Percentiles rank a stretch among this genome's conserved stretches.
Conservation (phyloP, 768 basidiomycete genomes). For the Fistulinella prunicolor region DNA sequence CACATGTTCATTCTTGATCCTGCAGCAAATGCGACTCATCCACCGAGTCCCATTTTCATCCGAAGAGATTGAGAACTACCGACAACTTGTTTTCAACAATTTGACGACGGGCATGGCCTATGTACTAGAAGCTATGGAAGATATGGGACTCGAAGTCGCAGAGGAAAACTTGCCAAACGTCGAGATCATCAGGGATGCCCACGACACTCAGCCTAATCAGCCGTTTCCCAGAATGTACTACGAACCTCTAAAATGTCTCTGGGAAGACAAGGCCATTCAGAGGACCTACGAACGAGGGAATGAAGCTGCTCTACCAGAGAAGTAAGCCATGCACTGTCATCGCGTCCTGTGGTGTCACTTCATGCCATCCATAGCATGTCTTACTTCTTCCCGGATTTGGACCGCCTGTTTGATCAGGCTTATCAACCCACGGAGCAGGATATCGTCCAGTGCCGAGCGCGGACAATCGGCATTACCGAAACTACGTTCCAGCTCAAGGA, state of each 20-base stretch:
- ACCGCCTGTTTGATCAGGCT: conserved; percentile 70
- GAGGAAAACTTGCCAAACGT: conserved; percentile 58
- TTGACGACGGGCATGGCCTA: conserved; percentile 81
- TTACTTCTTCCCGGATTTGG: conserved; percentile 78
- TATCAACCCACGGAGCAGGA: conserved; percentile 84
- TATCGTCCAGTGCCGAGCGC: conserved; percentile 80
- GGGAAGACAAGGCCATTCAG: conserved; percentile 75
- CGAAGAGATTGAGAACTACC: conserved; percentile 82
- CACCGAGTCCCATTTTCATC: conserved; percentile 81
- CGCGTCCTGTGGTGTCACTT: neutral
- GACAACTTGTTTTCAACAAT: conserved; percentile 93
- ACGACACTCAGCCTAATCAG: conserved; percentile 76
- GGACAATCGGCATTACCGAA: conserved; percentile 90
- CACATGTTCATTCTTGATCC: neutral
- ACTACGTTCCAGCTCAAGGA: conserved; percentile 77
- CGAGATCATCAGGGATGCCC: conserved; percentile 61
- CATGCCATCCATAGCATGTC: conserved; percentile 42
- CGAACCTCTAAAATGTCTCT: conserved; percentile 66
- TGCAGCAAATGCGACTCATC: conserved; percentile 94
- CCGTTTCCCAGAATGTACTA: conserved; percentile 69
- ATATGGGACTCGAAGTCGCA: conserved; percentile 74
- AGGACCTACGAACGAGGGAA: conserved; percentile 80
- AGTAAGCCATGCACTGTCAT: conserved; percentile 44
- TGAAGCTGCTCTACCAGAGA: conserved; percentile 89
- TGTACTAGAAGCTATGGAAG: conserved; percentile 85